Evolutionary conservation across 805 yeast species (phyloP), one percentile per base, ranked within the genome.

Genomic region (Kazachstania bromeliacearum): DNA sequence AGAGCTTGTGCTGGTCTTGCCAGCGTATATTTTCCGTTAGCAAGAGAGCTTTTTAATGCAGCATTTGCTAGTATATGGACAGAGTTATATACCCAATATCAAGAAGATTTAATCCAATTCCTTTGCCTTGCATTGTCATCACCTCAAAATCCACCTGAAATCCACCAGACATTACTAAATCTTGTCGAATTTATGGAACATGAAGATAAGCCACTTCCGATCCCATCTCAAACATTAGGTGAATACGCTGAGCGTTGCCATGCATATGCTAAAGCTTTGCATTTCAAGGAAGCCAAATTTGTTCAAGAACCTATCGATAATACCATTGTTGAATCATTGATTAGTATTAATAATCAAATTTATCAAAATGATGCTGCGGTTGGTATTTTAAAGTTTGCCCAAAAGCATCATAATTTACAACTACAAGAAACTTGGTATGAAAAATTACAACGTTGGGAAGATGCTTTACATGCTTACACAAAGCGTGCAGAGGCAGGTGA

Each of bases 291-390:
- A 54, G 64, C 85, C n/a, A 96, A 87, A 47, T 89, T 87, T 50
- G 81, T 85, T 51, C 89, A 84, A 48, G 96, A 88, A 50, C 95
- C 96, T 3, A 74, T 89, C 0, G 46, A 40, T 17, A 79, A 94
- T 1, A 79, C 88, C 7, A 85, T 95, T 0, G 84, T 89, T 46
- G 97, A 89, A 53, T 75, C 95, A 0, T 66, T 89, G 46, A 89
- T 89, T 37, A 79, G 85, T 45, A 88, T 89, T 48, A 89, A 89
- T 56, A 89, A 88, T 50, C 95, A 87, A 52, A 64, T 89, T 13
- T 96, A 89, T 50, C 96, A 89, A 54, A 77, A 92, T 0, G 97
- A 89, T 62, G 96, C 97, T 0, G 97, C 97, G 0, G 83, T 87
- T 36, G 97, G 97, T 44, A 87, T 89, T 40, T 67, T 89, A 47